phyloP scores from a whole-genome alignment of 768 basidiomycete species.

The Naematelia encephala region DNA sequence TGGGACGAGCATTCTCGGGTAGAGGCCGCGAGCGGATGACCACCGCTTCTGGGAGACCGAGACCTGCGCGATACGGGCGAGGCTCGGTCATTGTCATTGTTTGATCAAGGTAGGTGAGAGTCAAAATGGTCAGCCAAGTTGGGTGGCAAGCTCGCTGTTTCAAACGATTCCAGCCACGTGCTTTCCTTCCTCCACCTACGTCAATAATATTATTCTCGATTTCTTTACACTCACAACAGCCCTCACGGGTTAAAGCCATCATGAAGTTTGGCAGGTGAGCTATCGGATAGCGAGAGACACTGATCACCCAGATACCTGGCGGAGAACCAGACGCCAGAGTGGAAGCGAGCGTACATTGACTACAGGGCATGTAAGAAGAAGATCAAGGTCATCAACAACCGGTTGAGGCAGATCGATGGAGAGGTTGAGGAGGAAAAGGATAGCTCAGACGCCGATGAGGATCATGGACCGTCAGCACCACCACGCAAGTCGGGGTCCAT shows the following conservation, averaged over 20 bases:
- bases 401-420: constrained; percentile 26
- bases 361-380: constrained; percentile 49
- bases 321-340: constrained; percentile 48
- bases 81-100: no score
- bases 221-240: not conserved
- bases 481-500: constrained; percentile 16
- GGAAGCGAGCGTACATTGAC: constrained; percentile 51
- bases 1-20: not conserved
- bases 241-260: no score
- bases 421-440: constrained; percentile 72
- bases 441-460: constrained; percentile 63
- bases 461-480: constrained; percentile 42
- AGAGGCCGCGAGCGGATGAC: constrained; percentile 22
- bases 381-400: constrained; percentile 42
- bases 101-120: no score
- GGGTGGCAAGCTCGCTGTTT: constrained; percentile 14
- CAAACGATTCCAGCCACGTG: no score
- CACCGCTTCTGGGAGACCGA: constrained; percentile 33
- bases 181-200: no score
- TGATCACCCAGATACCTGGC: constrained; percentile 36
- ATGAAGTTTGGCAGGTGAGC: constrained; percentile 44
- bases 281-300: constrained; percentile 3
- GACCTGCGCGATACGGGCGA: constrained; percentile 21
- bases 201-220: not conserved
- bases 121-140: no score